Evolutionary conservation across 768 basidiomycete genomes (phyloP).

Genomic region (Tylopilus subfusipes): DNA sequence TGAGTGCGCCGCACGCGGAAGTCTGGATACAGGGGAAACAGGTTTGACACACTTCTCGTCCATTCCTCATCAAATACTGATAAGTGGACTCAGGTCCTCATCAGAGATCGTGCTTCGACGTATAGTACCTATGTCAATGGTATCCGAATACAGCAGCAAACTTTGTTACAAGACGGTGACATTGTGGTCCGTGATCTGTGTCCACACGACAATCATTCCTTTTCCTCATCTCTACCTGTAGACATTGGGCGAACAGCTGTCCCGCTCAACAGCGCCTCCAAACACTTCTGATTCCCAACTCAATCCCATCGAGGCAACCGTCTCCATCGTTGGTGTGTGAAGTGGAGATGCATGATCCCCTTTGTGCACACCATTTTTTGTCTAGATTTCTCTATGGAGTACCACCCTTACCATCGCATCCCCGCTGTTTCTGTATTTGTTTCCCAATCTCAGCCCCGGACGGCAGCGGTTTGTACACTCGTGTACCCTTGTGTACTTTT

Average conservation of each 20-base stretch:
- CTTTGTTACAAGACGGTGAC: constrained; percentile 40
- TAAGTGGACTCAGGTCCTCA: constrained; percentile 35
- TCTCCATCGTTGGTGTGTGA: constrained; percentile 36
- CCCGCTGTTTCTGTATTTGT: constrained; percentile 4
- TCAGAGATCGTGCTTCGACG: constrained; percentile 44
- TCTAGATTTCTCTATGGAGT: neutral
- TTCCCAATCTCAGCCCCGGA: neutral
- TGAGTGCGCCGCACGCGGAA: constrained; percentile 44
- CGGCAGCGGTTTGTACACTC: neutral
- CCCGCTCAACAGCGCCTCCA: constrained; percentile 39
- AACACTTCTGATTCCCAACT: constrained; percentile 43
- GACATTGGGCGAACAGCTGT: constrained; percentile 40
- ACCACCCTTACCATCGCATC: neutral
- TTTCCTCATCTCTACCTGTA: constrained; percentile 20
- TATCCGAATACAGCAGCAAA: constrained; percentile 36
- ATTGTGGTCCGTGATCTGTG: constrained; percentile 37
- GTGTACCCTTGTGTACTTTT: neutral
- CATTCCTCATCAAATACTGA: constrained; percentile 7
- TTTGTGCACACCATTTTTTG: neutral
- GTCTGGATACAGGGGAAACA: constrained; percentile 44
- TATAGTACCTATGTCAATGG: constrained; percentile 51
- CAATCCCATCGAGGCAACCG: constrained; percentile 41
- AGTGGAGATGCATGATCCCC: neutral
- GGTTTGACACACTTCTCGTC: constrained; percentile 28
- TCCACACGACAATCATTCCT: neutral